These are phyloP conservation scores for Clarireedia homoeocarpa DNA, from an alignment of 2,329 filamentous ascomycete species.

Conservation along the genomic window DNA sequence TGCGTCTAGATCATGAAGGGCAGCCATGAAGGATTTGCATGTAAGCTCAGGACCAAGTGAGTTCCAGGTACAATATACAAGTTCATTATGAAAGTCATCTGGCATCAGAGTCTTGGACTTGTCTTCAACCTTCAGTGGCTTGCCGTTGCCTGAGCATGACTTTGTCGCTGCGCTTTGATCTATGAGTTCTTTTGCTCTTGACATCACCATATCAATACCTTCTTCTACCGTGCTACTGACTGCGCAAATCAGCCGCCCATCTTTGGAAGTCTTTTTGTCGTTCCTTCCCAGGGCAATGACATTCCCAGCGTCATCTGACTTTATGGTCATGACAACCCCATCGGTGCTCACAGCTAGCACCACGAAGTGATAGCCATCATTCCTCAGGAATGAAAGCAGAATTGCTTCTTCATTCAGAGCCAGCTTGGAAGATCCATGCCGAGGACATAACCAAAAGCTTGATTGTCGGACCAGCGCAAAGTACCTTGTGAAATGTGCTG, in stretches of 20 bases:
- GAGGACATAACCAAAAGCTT: neutral
- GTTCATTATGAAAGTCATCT: slow-evolving; percentile 5
- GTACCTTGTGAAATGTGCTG: neutral
- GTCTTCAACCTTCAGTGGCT: neutral
- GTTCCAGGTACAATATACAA: slow-evolving; percentile 15
- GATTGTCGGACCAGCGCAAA: slow-evolving; percentile 2
- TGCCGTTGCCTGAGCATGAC: neutral
- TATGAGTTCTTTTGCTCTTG: slow-evolving; percentile 6
- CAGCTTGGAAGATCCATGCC: neutral
- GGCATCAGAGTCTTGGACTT: neutral
- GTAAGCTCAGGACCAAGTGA: slow-evolving; percentile 11
- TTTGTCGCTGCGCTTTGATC: neutral
- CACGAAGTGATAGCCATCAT: slow-evolving; percentile 10
- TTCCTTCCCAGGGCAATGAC: slow-evolving; percentile 6
- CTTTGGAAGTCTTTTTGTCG: neutral
- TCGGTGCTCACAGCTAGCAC: slow-evolving; percentile 12
- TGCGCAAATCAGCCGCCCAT: slow-evolving; percentile 2
- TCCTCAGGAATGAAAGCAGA: slow-evolving; percentile 11
- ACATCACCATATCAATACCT: slow-evolving; percentile 7
- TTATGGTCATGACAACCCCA: slow-evolving; percentile 6
- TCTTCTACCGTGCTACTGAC: slow-evolving; percentile 9
- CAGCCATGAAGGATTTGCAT: slow-evolving; percentile 3
- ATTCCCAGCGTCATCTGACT: slow-evolving; percentile 5
- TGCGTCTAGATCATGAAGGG: slow-evolving; percentile 6
- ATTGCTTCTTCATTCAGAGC: slow-evolving; percentile 7